Percentiles rank a stretch among this genome's conserved stretches.
Evolutionary conservation across 179 eudicot species (phyloP).

Genomic region (Beta macrorhiza): DNA sequence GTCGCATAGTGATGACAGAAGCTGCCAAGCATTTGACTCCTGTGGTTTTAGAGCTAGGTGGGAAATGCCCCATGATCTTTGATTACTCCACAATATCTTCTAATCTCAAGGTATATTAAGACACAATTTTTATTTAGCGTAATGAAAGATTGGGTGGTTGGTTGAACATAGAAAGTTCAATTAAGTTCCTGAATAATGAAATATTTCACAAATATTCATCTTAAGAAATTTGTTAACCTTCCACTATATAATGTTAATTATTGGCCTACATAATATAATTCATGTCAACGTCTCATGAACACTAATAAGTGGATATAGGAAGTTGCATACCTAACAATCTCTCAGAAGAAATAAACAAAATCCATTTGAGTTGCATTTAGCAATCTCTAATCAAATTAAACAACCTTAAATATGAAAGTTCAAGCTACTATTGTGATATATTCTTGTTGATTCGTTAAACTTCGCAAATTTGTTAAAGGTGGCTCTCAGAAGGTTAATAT

Average conservation of each 20-base stretch:
- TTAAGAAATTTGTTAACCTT: too few species aligned
- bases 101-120: slow-evolving; percentile 53
- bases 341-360: too few species aligned
- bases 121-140: not conserved
- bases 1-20: slow-evolving; percentile 66
- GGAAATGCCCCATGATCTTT: slow-evolving; percentile 76
- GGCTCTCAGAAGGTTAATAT: slow-evolving; percentile 62
- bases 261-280: too few species aligned
- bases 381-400: too few species aligned
- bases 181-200: too few species aligned
- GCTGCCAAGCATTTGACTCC: slow-evolving; percentile 92
- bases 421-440: not conserved
- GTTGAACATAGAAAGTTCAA: too few species aligned
- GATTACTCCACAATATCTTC: slow-evolving; percentile 59
- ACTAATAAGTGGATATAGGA: too few species aligned
- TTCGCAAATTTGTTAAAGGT: slow-evolving; percentile 38
- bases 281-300: too few species aligned
- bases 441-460: not conserved
- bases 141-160: not conserved
- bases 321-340: too few species aligned
- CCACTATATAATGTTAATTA: too few species aligned
- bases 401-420: not conserved
- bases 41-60: slow-evolving; percentile 88
- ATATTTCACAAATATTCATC: too few species aligned
- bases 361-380: too few species aligned